Conservation (phyloP, 495 filamentous ascomycete genomes). For the Jackrogersella multiformis region DNA sequence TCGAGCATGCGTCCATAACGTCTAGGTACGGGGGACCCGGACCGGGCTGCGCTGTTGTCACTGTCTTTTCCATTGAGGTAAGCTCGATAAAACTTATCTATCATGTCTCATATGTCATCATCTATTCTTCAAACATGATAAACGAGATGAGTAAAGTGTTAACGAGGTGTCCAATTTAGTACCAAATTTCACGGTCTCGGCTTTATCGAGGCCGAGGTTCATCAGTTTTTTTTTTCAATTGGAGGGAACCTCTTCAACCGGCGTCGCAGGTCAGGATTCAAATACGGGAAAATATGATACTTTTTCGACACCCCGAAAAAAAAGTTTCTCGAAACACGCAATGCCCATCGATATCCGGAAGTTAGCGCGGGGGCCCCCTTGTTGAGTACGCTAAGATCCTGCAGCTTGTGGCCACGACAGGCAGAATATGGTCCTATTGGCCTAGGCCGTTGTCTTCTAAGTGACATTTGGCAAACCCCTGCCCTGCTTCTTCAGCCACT, state of each 20-base stretch:
- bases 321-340: slow-evolving; percentile 39
- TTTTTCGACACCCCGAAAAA: slow-evolving; percentile 31
- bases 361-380: slow-evolving; percentile 32
- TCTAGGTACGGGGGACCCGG: slow-evolving; percentile 46
- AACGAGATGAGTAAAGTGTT: slow-evolving; percentile 25
- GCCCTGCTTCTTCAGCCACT: slow-evolving; percentile 35
- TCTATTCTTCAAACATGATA: slow-evolving; percentile 25
- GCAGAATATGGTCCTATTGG: slow-evolving; percentile 36
- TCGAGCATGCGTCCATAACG: slow-evolving; percentile 69
- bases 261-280: slow-evolving; percentile 32
- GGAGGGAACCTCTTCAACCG: slow-evolving; percentile 28
- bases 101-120: slow-evolving; percentile 40
- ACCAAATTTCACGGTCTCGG: slow-evolving; percentile 8
- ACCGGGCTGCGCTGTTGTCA: slow-evolving; percentile 23
- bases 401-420: slow-evolving; percentile 33
- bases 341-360: slow-evolving; percentile 34
- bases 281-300: slow-evolving; percentile 22
- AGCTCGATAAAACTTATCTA: slow-evolving; percentile 25
- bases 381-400: slow-evolving; percentile 38
- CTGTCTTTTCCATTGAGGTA: slow-evolving; percentile 20
- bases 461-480: slow-evolving; percentile 14
- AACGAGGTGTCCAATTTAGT: slow-evolving; percentile 26
- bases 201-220: slow-evolving; percentile 20
- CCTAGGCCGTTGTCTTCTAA: slow-evolving; percentile 21
- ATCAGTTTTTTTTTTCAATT: slow-evolving; percentile 27